These are phyloP conservation scores for Teunomyces atbi DNA, from an alignment of 805 yeast genomes.

Conservation along the genomic window DNA sequence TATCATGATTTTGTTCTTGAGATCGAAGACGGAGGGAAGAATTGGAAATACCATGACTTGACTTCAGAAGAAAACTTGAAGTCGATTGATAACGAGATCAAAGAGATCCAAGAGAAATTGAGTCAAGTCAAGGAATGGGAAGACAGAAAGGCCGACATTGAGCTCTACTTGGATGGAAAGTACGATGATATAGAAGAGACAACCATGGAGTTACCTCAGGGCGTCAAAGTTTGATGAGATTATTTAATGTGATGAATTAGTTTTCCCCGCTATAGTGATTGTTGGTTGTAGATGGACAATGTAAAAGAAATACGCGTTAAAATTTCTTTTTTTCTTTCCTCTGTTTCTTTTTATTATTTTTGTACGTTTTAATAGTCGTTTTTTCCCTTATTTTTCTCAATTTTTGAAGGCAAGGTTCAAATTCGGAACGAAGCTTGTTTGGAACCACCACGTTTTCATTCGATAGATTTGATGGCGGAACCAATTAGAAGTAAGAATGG, in stretches of 20 bases:
- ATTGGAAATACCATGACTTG: slow-evolving; percentile 53
- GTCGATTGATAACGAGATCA: slow-evolving; percentile 74
- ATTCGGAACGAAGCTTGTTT: slow-evolving; percentile 3
- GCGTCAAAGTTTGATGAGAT: slow-evolving; percentile 3
- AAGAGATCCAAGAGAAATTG: slow-evolving; percentile 59
- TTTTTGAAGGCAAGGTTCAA: not conserved
- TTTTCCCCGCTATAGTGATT: not conserved
- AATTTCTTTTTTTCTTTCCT: not conserved
- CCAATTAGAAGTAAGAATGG: slow-evolving; percentile 74
- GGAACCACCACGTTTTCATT: slow-evolving; percentile 1
- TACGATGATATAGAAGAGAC: slow-evolving; percentile 18
- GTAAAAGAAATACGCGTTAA: slow-evolving; percentile 1
- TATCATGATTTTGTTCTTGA: slow-evolving; percentile 79
- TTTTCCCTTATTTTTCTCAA: not conserved
- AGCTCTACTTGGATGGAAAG: slow-evolving; percentile 47
- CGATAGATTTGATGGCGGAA: slow-evolving; percentile 59
- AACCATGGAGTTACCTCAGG: slow-evolving; percentile 7
- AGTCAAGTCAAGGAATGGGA: slow-evolving; percentile 59
- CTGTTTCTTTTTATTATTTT: too few species aligned
- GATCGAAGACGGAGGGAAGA: slow-evolving; percentile 47
- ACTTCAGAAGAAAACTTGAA: slow-evolving; percentile 65
- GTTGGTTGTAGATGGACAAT: not conserved
- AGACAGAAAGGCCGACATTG: slow-evolving; percentile 57
- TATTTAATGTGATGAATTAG: not conserved
- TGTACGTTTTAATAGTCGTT: not conserved